Evolutionary conservation across 2,329 filamentous ascomycete species (phyloP).

Genomic region (Diaporthe sp.): DNA sequence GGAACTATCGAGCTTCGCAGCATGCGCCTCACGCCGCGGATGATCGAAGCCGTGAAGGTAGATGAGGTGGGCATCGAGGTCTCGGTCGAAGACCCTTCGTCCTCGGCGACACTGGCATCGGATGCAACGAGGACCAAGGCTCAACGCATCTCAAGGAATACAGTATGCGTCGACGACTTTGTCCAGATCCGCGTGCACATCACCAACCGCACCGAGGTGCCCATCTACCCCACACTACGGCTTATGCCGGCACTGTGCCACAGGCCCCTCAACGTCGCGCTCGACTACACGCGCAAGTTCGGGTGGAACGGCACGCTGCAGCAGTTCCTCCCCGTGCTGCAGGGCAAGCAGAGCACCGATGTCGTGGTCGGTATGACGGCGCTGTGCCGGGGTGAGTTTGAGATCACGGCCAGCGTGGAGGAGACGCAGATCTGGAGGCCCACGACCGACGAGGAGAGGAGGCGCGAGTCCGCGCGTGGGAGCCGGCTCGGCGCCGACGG

Average conservation of each 20-base stretch:
- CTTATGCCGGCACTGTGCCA: slow-evolving; percentile 83
- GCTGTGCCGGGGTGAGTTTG: slow-evolving; percentile 85
- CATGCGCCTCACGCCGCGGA: slow-evolving; percentile 79
- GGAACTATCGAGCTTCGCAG: slow-evolving; percentile 83
- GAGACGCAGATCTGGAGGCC: slow-evolving; percentile 74
- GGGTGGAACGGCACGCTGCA: slow-evolving; percentile 90
- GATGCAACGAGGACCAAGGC: slow-evolving; percentile 40
- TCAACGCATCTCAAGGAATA: slow-evolving; percentile 43
- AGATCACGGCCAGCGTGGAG: slow-evolving; percentile 84
- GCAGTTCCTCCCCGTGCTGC: slow-evolving; percentile 75
- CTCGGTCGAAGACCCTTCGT: slow-evolving; percentile 58
- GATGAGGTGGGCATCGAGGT: slow-evolving; percentile 82
- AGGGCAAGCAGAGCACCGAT: slow-evolving; percentile 69
- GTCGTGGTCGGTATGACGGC: slow-evolving; percentile 79
- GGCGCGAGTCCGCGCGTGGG: slow-evolving; percentile 45
- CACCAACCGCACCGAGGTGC: slow-evolving; percentile 77
- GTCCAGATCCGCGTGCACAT: slow-evolving; percentile 78
- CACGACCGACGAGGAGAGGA: slow-evolving; percentile 47
- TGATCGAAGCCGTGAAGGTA: slow-evolving; percentile 86
- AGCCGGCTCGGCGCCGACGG: slow-evolving; percentile 45
- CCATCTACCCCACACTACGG: slow-evolving; percentile 80
- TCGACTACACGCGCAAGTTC: slow-evolving; percentile 86
- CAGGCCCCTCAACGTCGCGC: slow-evolving; percentile 77
- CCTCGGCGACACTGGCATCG: slow-evolving; percentile 30
- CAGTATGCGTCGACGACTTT: slow-evolving; percentile 70